A percentile compares a stretch with the other conserved stretches of the same genome.
Conservation (phyloP, 371 early-diverging fungal genomes). For the Haplosporangium sp. region DNA sequence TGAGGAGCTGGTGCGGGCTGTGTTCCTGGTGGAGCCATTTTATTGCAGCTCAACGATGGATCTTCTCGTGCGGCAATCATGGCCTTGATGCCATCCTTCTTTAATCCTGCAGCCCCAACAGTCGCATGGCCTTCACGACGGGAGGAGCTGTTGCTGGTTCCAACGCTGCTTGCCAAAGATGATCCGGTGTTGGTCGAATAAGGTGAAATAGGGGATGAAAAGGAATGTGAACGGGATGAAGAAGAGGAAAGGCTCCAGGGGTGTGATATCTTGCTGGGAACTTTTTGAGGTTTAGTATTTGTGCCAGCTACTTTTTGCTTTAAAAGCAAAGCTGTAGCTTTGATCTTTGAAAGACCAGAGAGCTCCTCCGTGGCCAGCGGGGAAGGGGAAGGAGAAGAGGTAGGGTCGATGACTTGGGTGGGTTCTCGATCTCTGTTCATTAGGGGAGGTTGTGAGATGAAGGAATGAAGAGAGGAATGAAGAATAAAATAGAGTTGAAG, state of each 20-base stretch:
- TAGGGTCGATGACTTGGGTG: constrained; percentile 25
- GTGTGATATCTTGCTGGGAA: constrained; percentile 47
- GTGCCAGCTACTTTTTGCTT: constrained; percentile 51
- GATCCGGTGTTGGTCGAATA: background rate
- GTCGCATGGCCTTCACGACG: background rate
- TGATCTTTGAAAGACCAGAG: constrained; percentile 47
- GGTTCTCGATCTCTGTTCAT: constrained; percentile 51
- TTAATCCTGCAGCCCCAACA: background rate
- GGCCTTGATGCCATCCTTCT: constrained; percentile 33
- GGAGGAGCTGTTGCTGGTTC: background rate
- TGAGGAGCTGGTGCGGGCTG: constrained; percentile 39
- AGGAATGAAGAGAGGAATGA: constrained; percentile 2
- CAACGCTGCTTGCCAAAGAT: background rate
- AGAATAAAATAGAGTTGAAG: background rate
- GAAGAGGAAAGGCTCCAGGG: constrained; percentile 26
- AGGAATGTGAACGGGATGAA: constrained; percentile 27
- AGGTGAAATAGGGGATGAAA: constrained; percentile 15
- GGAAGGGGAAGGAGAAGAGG: background rate
- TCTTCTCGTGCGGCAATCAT: constrained; percentile 56
- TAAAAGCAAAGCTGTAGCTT: constrained; percentile 48
- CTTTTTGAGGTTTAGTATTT: constrained; percentile 26
- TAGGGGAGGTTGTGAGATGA: background rate
- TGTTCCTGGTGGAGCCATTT: constrained; percentile 30
- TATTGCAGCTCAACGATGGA: constrained; percentile 47
- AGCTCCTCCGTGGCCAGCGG: constrained; percentile 1